Base-by-base conservation (phyloP, 441 rosid species). In the Euphorbia corollata region DNA sequence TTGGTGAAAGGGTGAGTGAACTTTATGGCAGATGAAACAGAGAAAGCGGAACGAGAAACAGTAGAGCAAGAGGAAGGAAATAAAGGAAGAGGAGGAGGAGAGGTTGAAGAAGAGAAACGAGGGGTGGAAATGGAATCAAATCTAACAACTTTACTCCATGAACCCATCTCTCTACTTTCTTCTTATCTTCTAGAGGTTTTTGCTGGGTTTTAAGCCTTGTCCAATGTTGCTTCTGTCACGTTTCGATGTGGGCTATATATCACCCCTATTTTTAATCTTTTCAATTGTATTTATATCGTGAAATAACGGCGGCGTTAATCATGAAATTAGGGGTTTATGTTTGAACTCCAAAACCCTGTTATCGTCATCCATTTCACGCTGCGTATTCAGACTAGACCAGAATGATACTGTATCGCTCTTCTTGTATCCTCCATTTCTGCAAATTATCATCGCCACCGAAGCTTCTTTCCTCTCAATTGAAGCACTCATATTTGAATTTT, bases 341-440 rank as follows among this genome's bases (percentile, higher is more conserved):
- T 80, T 80, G 79, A 85, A 80, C 84, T 89, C 83, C 71, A 69
- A 76, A 79, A 79, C 70, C 82, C 69, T 20, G 27, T 27, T 19
- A 59, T 43, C 30, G 4, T 71, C 74, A 15, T 57, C 67, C 22
- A 65, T 62, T 24, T 59, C 51, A 1, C 15, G 12, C 59, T 1
- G 3, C n/a, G 39, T 22, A 51, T 48, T n/a, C 38, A 71, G 2
- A 57, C 27, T 47, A 9, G 0, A 19, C 23, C 30, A 15, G 65
- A 41, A 85, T 87, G 89, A 76, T 86, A 54, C 78, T 82, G 53
- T 60, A 75, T 71, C 79, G 88, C 58, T 86, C 91, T 22, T 74
- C 81, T 67, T 83, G 87, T 13, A 63, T 80, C 30, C 83, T 86
- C 61, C 84, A 78, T 65, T 75, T 81, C 39, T 78, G 64, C 65